Base-by-base conservation (phyloP, 2,329 filamentous ascomycete species). In the Hymenoscyphus infarciens region DNA sequence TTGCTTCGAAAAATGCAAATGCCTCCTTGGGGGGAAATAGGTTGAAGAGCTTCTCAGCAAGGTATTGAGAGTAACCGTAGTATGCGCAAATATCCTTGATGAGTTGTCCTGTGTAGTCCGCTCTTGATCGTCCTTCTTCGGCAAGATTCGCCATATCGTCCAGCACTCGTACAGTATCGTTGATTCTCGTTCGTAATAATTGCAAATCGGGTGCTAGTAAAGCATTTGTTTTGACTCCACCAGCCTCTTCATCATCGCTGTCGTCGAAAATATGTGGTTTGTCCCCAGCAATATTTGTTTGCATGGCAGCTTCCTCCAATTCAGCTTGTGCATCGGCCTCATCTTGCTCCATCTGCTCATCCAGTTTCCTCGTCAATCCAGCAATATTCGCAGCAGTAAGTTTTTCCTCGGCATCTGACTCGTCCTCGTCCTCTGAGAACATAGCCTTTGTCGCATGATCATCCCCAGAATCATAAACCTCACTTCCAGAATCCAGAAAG, bases 1-100 rank as follows among this genome's bases (percentile, higher is more conserved):
- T 99, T 71, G 94, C 94, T 79, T 99, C 95, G 79, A 99, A 98
- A 79, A 99, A 99, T 61, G 93, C 93, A 70, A 98, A 96, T 0
- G 95, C 95, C 79, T 99, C 95, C 70, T 89, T 88, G 0, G 95
- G 91, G 1, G 92, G 87, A 79, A 99, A 98, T 6, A 99, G 86
- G 73, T 89, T 88, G 79, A 93, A 92, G 16, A 99, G 87, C 82
- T 98, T 99, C 77, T 97, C 91, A 4, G 93, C 95, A n/a, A 99
- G 83, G 78, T 89, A 98, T 42, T 89, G 86, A 3, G 91, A 96
- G 81, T 99, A 99, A 64, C 94, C 93, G 75, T 99, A 99, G 82
- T 99, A 99, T 61, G 89, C 86, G 79, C 92, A 97, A 63, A 98
- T 90, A 73, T 99, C 95, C 77, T 92, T 90, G 65, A 98, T 78